Evolutionary conservation across 2,329 filamentous ascomycete species (phyloP), one percentile per base, ranked within the genome.

Genomic region (Hypomyces perniciosus): DNA sequence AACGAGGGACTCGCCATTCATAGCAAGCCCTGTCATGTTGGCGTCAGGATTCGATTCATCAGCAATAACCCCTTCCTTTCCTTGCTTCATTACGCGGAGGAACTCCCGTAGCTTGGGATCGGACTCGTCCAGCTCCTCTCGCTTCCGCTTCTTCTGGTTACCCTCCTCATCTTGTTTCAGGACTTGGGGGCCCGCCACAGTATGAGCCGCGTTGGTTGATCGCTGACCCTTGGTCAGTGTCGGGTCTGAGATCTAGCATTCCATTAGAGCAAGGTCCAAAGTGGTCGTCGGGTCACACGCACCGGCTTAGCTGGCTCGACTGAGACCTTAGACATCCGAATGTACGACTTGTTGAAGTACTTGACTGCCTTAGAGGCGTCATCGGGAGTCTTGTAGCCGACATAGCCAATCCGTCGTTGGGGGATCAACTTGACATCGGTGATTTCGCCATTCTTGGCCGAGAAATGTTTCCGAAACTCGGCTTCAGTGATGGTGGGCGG

Each of bases 281-380:
- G 53, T 41, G 58, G 59, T 57, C 48, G 58, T 47, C 35, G 46
- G 45, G 43, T 49, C 40, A 44, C 38, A 66, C 76, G 64, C 66
- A 95, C 87, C 54, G 93, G 86, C 67, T 81, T 85, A 51, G 93
- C 93, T 63, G 93, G 74, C 72, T 96, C 91, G 55, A 96, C 93
- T 30, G 79, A 80, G 62, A 99, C 90, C 74, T 86, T 95, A 52
- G 91, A 96, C 88, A 96, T 93, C 61, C 90, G 89, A 62, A 99
- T 90, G 71, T 90, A 99, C 56, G 91, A 86, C 67, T 83, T 89
- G 76, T 99, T 91, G 77, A 96, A 96, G 74, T 96, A 95, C 69
- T 88, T 91, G 66, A 95, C 87, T 41, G 93, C 92, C 64, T 84
- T 81, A 51, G 81, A 76, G 51, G 93, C 93, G 65, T 89, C 86